A percentile compares a stretch with the other conserved stretches of the same genome.
phyloP scores from a whole-genome alignment of 306 rosid species.

The Trichosanthes truncata region DNA sequence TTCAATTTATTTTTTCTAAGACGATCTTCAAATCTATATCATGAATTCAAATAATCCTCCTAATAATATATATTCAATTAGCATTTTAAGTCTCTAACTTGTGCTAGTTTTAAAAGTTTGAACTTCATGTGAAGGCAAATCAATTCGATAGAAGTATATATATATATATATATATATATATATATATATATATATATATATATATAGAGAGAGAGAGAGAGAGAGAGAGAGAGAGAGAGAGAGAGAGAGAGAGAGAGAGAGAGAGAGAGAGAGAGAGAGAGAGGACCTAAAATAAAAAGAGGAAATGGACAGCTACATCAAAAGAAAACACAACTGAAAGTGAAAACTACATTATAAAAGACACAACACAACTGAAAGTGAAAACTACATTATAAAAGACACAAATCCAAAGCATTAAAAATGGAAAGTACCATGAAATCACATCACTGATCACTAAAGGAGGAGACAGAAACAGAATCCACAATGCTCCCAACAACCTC shows the following conservation, averaged over 20 bases:
- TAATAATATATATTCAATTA: no score
- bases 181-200: no score
- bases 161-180: no score
- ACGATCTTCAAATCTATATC: no score
- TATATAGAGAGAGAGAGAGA: no score
- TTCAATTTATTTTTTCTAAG: no score
- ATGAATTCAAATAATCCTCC: no score
- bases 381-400: no score
- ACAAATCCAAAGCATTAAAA: not conserved
- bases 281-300: not conserved
- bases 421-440: not conserved
- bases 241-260: no score
- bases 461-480: not conserved
- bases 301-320: not conserved
- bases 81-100: not conserved
- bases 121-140: no score
- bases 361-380: not conserved
- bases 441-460: not conserved
- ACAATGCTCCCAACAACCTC: conserved; percentile 14
- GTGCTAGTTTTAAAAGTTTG: not conserved
- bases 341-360: not conserved
- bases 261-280: no score
- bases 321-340: not conserved
- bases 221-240: no score
- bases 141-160: not conserved